Base-by-base conservation (phyloP, 371 early-diverging fungal genomes). In the Mortierella sp. region DNA sequence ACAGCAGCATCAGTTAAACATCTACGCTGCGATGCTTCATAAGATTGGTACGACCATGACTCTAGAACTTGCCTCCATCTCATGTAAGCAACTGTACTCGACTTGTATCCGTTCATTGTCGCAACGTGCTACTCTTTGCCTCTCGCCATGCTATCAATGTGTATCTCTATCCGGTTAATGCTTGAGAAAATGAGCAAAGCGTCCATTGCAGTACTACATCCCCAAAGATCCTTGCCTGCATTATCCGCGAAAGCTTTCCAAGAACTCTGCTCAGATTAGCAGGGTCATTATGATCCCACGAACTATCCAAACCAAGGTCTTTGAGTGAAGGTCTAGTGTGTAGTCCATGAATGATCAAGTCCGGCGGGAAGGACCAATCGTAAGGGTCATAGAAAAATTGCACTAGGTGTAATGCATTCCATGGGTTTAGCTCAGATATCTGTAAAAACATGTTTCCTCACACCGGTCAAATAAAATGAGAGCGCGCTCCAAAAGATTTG, bases 301-400 rank as follows among this genome's bases (percentile, higher is more conserved):
- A 48, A 15, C 72, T 61, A 36, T 81, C 81, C 36, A 81, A 58
- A n/a, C 81, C 81, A 6, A 81, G 24, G 52, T 81, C 81, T 3
- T 40, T 36, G 28, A 75, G 69, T 21, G 81, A 75, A 8, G 76
- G 76, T 22, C 41, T 71, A 24, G 61, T 50, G 16, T 55, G 21
- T 2, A 58, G 19, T 19, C 81, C 81, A 40, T 66, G 63, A 36
- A 81, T 52, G 16, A 81, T 72, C 45, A 81, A 45, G n/a, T 81
- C 81, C 6, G 81, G 81, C 4, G 81, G 81, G 55, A 81, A 81
- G 0, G 81, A 68, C 81, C 81, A 81, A 45, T 81, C 72, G 67
- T 75, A 75, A 16, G 81, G 76, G 58, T 81, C 72, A 61, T 72
- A 81, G 33, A 55, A 69, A 33, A 81, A 72, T 53, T 72, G 72